These are phyloP conservation scores for Aspergillus ostianus DNA, from an alignment of 495 filamentous ascomycete genomes.

Conservation along the genomic window DNA sequence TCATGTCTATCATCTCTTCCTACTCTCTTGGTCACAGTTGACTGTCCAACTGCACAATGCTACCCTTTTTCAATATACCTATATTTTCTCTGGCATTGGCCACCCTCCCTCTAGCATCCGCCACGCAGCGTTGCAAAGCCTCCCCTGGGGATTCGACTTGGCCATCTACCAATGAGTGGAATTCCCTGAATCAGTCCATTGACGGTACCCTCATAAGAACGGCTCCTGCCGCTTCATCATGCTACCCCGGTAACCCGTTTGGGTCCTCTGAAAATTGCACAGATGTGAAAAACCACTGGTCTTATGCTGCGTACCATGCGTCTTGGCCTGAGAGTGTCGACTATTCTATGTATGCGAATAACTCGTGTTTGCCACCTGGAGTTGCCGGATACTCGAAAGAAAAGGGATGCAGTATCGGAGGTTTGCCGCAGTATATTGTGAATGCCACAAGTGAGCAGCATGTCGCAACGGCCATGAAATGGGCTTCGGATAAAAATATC, in stretches of 20 bases:
- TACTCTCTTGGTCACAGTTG: no score
- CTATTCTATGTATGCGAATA: constrained; percentile 24
- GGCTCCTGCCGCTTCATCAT: constrained; percentile 25
- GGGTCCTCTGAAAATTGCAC: constrained; percentile 18
- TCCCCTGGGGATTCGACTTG: constrained; percentile 23
- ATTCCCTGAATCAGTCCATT: constrained; percentile 25
- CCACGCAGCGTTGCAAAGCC: constrained; percentile 14
- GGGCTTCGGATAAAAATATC: constrained; percentile 51
- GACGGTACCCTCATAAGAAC: constrained; percentile 19
- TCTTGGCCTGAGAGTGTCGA: constrained; percentile 22
- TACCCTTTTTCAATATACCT: no score
- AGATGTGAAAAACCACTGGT: constrained; percentile 23
- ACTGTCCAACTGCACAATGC: no score
- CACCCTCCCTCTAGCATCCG: no score
- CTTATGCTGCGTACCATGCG: constrained; percentile 20
- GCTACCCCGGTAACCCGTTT: constrained; percentile 25
- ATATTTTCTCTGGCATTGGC: no score
- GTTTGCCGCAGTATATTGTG: constrained; percentile 30
- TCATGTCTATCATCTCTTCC: no score
- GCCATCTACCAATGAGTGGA: constrained; percentile 27
- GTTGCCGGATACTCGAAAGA: constrained; percentile 14
- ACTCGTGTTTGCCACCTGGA: constrained; percentile 25
- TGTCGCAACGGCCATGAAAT: constrained; percentile 37
- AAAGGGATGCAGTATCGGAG: constrained; percentile 25
- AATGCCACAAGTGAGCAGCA: constrained; percentile 30